Evolutionary conservation across 495 filamentous ascomycete species (phyloP).

Genomic region (Aspergillus baeticus): DNA sequence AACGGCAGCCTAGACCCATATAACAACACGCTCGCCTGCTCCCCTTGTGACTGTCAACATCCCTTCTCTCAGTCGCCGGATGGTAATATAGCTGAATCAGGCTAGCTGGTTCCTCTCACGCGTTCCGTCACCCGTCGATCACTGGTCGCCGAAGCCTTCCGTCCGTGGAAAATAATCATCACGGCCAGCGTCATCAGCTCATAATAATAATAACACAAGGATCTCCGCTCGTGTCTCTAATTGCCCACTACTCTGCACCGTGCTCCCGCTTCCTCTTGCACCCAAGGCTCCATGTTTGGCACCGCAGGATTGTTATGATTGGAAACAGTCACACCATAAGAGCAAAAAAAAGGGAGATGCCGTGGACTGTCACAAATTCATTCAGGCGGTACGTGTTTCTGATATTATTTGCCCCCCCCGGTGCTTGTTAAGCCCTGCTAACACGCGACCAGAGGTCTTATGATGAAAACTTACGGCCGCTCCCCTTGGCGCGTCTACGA

Average conservation of each 20-base stretch:
- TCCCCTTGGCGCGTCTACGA: slow-evolving; percentile 50
- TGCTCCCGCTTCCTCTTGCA: slow-evolving; percentile 5
- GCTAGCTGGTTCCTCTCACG: slow-evolving; percentile 24
- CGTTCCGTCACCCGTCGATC: slow-evolving; percentile 28
- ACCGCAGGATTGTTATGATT: slow-evolving; percentile 20
- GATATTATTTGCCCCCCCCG: slow-evolving; percentile 1
- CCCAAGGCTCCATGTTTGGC: slow-evolving; percentile 20
- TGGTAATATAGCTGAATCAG: slow-evolving; percentile 29
- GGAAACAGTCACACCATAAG: slow-evolving; percentile 3
- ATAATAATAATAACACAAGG: background rate
- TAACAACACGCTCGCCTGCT: background rate
- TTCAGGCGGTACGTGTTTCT: slow-evolving; percentile 48
- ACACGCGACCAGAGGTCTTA: slow-evolving; percentile 39
- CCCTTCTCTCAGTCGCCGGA: background rate
- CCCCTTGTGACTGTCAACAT: background rate
- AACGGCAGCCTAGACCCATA: slow-evolving; percentile 6
- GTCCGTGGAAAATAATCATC: slow-evolving; percentile 23
- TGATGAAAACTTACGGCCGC: slow-evolving; percentile 55
- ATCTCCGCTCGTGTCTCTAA: background rate
- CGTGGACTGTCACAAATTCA: slow-evolving; percentile 58
- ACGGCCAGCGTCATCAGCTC: slow-evolving; percentile 15
- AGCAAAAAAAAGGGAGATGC: slow-evolving; percentile 41
- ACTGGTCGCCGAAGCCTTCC: slow-evolving; percentile 22
- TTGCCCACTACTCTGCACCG: slow-evolving; percentile 4
- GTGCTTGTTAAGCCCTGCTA: background rate